Evolutionary conservation across 2,329 filamentous ascomycete species (phyloP), one percentile per base, ranked within the genome.

Genomic region (Cytospora schulzeri): DNA sequence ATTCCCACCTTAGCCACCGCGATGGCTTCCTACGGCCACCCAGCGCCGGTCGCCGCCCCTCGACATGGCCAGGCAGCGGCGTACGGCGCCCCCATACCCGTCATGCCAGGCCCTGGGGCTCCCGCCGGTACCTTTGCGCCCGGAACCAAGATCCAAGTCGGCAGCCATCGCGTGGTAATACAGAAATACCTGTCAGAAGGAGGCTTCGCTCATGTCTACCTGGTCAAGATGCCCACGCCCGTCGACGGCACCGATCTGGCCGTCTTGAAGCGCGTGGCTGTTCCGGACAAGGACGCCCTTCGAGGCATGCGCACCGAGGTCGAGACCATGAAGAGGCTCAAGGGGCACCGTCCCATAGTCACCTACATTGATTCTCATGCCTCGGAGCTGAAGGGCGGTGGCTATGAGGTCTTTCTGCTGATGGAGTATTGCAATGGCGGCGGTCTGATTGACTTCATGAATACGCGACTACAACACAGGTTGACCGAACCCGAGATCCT

Each of bases 241-340:
- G 81, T 93, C 73, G 87, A 91, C 75, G 91, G 91, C 68, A 89
- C 90, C 69, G 91, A 96, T 71, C 82, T 88, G 71, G 93, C 92
- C 15, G 93, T 97, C 57, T 82, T 97, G 73, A 97, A 99, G 83
- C 85, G 95, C 74, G 95, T 99, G 65, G 95, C 95, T 41, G 95
- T 98, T 60, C 93, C 95, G 35, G 95, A 99, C 79, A 97, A 96
- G 83, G 91, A 96, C 69, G 88, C 94, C 65, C 83, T 99, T 79
- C 91, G 92, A 68, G 93, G 91, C 77, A 98, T 99, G 95, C 89
- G 95, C 77, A 98, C 89, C 70, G 95, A 99, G 83, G 95, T 99
- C 71, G 95, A 99, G 81, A 99, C 95, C 17, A 99, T 99, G 95
- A 99, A 99, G 88, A 93, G 95, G 78, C 85, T 99, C 72, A 97